Evolutionary conservation across 306 rosid species (phyloP), one percentile per base, ranked within the genome.

Genomic region (Lathyrus aphaca): DNA sequence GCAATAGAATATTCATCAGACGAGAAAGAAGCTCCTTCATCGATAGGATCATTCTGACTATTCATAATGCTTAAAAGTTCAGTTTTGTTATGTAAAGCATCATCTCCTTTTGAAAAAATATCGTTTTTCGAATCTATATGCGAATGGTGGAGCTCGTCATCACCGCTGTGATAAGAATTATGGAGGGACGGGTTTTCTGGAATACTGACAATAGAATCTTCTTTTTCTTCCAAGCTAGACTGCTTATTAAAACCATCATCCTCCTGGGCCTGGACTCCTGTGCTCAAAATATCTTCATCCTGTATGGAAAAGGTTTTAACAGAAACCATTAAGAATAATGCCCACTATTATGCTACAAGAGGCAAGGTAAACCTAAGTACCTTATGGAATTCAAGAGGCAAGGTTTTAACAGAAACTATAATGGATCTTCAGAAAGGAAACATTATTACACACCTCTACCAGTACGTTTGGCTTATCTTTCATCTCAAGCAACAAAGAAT

Each of bases 401-500:
- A 57, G 71, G 58, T 64, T 42, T 16, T 66, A 18, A 19, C 72
- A 71, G 17, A 64, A 38, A 76, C 42, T 50, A 54, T 58, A 69
- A 74, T 44, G 12, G 50, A 81, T 42, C 10, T 27, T 61, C 63
- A 29, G 16, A 75, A 79, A 56, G 61, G 37, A 63, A 79, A 73
- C 65, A 51, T 56, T 53, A 77, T 66, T 62, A 82, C 87, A 79
- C 58, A 86, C 94, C 96, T 82, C 83, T 61, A 63, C 27, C 55
- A 49, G 67, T 37, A 62, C 66, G 43, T 71, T 80, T 46, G 76
- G 75, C 69, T 78, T 83, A 35, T 81, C 78, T 68, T 78, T 86
- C 74, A 94, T 55, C 81, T 90, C 97, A 78, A 51, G 80, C 66
- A 73, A 70, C 88, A 90, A 80, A 59, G 86, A 84, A 72, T 70